These are phyloP conservation scores for Paecilomyces dactylethromorphus DNA, from an alignment of 2,329 filamentous ascomycete species.

Conservation along the genomic window DNA sequence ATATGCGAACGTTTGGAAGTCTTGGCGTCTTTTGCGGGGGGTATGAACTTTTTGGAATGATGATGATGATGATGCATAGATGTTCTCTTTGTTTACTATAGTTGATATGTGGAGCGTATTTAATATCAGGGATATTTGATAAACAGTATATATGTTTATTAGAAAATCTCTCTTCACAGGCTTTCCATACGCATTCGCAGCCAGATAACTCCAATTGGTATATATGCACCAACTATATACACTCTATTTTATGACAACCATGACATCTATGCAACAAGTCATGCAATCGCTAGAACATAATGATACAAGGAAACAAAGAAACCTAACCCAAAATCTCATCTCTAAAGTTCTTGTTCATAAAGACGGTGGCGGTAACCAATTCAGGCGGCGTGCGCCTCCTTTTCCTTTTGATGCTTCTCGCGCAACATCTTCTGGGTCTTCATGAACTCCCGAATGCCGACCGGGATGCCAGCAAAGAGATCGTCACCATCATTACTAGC, in stretches of 20 bases:
- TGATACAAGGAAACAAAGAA: background rate
- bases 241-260: background rate
- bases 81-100: background rate
- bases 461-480: conserved; percentile 72
- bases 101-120: too few species aligned
- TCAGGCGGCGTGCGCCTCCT: conserved; percentile 18
- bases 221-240: background rate
- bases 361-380: background rate
- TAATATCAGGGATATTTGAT: too few species aligned
- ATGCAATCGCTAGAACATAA: background rate
- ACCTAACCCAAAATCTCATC: background rate
- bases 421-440: conserved; percentile 88
- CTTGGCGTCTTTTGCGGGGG: too few species aligned
- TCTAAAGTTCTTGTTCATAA: background rate
- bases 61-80: background rate
- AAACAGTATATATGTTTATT: too few species aligned
- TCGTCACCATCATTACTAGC: conserved; percentile 48
- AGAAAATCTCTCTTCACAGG: too few species aligned
- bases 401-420: conserved; percentile 59
- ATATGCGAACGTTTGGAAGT: too few species aligned
- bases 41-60: too few species aligned
- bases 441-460: conserved; percentile 96
- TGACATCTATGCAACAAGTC: background rate
- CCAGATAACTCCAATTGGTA: background rate
- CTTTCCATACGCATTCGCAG: background rate